Percentiles rank a stretch among this genome's conserved stretches.
These are phyloP conservation scores for Acanthamoeba sp. DNA, from an alignment of 208 protist genomes.

Conservation along the genomic window DNA sequence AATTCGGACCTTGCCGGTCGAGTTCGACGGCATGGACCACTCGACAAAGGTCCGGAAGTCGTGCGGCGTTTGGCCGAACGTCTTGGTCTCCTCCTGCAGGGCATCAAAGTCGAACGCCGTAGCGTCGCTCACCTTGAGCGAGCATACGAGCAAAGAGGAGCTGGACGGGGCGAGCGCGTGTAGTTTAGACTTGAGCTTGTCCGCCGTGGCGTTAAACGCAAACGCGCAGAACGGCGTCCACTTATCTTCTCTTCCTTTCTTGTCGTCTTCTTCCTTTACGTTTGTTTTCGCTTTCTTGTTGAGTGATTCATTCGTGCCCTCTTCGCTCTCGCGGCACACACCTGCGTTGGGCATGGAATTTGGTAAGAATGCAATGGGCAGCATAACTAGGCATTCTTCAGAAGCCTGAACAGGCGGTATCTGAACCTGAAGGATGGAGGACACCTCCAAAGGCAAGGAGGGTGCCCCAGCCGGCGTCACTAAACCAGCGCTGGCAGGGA, in stretches of 20 bases:
- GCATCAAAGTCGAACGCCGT: constrained; percentile 41
- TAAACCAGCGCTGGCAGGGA: constrained; percentile 63
- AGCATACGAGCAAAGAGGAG: not conserved
- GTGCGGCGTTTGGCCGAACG: not conserved
- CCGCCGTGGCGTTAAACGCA: constrained; percentile 29
- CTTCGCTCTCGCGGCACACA: not conserved
- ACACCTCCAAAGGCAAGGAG: constrained; percentile 3
- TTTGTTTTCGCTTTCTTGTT: not conserved
- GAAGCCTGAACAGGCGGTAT: not conserved
- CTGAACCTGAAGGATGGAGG: not conserved
- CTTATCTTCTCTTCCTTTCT: not conserved
- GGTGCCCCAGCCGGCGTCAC: constrained; percentile 33
- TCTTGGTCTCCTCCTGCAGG: not conserved
- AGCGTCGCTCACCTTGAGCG: not conserved
- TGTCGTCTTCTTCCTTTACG: not conserved
- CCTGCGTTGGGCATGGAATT: not conserved
- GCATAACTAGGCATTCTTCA: not conserved
- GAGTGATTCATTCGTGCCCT: not conserved
- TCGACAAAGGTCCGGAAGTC: constrained; percentile 43
- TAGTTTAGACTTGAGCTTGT: not conserved
- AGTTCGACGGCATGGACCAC: not conserved
- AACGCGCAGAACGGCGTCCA: constrained; percentile 25
- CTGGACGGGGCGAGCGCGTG: not conserved
- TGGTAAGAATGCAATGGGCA: not conserved
- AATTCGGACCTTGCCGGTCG: not conserved